Evolutionary conservation across 345 rosid species (phyloP), one percentile per base, ranked within the genome.

Genomic region (Angophora floribunda): DNA sequence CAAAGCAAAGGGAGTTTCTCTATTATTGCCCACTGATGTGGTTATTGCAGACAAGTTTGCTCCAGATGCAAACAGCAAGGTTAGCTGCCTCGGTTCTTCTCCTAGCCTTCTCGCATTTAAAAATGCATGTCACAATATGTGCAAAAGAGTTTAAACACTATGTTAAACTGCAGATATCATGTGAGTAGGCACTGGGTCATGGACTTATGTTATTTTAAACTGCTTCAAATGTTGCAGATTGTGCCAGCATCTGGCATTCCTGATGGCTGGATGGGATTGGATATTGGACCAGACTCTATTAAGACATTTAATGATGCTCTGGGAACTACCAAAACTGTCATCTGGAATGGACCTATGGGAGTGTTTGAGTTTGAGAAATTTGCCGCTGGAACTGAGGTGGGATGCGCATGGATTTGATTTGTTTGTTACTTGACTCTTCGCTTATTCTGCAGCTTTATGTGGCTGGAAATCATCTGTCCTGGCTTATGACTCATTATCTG

Each of bases 341-440:
- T 97, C 94, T 97, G 99, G 99, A 97, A 96, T 49, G 99, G 99
- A 90, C 99, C 99, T 21, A 97, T 97, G 99, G 99, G 99, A 89
- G 99, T 96, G 91, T 97, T 97, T 88, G 99, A 97, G 89, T 97
- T 94, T 89, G 96, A 94, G 1, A 95, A 97, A 93, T 97, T 97
- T 86, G 98, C 99, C 4, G 90, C 88, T 90, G 99, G 99, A 90
- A 97, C 99, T 45, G 96, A 95, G 96, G 97, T 94, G 90, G 30
- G 87, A 87, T 19, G 24, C 36, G 50, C 87, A 49, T 75, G 88
- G 67, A 87, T 78, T 45, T 84, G 50, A 47, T 86, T 53, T 87
- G 85, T 49, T 49, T 10, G 15, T 75, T 75, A 49, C 49, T 88
- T 17, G 59, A 79, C 21, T 67, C 28, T 61, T 36, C 0, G 21